These are phyloP conservation scores for Ophiostoma himal-ulmi DNA, from an alignment of 2,329 filamentous ascomycete species.

Conservation along the genomic window DNA sequence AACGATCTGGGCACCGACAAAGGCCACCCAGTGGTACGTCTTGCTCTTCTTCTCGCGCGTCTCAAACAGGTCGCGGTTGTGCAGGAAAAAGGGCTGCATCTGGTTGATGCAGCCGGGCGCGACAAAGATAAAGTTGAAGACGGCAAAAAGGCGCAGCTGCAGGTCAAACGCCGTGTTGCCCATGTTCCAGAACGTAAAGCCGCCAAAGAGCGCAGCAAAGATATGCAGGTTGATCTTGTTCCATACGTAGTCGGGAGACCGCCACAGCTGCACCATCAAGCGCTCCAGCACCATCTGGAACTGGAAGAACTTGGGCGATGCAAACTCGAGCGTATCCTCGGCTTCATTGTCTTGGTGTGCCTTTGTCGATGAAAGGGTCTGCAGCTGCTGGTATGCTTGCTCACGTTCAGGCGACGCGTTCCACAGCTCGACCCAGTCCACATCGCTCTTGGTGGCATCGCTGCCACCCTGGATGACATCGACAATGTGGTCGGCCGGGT, in stretches of 20 bases:
- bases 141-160: constrained; percentile 79
- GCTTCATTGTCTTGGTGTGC: constrained; percentile 30
- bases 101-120: constrained; percentile 75
- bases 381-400: constrained; percentile 52
- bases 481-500: constrained; percentile 78
- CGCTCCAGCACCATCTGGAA: constrained; percentile 62
- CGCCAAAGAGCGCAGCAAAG: constrained; percentile 66
- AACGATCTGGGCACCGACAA: constrained; percentile 75
- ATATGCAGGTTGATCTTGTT: constrained; percentile 67
- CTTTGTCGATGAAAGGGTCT: constrained; percentile 43
- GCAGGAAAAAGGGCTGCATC: constrained; percentile 80
- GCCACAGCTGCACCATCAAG: constrained; percentile 77
- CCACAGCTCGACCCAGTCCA: constrained; percentile 62
- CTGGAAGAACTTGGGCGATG: constrained; percentile 65
- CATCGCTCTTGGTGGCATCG: constrained; percentile 47
- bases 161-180: constrained; percentile 68
- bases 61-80: constrained; percentile 75
- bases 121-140: constrained; percentile 77
- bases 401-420: constrained; percentile 52
- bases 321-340: constrained; percentile 64
- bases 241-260: constrained; percentile 83
- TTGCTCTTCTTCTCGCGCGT: constrained; percentile 78
- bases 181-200: constrained; percentile 71
- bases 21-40: constrained; percentile 78
- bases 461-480: constrained; percentile 59